Conservation (phyloP, 495 filamentous ascomycete species). For the Podospora pseudoanserina region DNA sequence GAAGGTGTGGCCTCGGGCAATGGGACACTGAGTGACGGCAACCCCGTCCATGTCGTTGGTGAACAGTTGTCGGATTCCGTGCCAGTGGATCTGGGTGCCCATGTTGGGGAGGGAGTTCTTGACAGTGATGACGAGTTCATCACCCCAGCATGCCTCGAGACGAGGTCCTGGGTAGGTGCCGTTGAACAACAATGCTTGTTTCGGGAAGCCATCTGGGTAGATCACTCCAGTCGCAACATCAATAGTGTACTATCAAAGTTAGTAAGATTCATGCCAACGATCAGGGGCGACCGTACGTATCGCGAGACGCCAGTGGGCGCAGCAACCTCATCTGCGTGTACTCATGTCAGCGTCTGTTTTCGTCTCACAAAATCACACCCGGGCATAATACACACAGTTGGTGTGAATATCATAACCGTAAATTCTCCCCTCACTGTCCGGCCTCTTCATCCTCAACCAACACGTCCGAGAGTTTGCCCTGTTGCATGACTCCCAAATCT, state of each 20-base stretch:
- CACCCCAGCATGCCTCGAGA: slow-evolving; percentile 51
- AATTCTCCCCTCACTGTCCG: neutral
- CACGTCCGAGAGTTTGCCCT: neutral
- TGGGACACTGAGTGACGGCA: slow-evolving; percentile 48
- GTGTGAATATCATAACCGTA: slow-evolving; percentile 10
- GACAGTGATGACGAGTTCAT: slow-evolving; percentile 54
- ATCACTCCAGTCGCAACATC: slow-evolving; percentile 33
- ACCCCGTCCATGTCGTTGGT: slow-evolving; percentile 38
- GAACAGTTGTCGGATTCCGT: slow-evolving; percentile 44
- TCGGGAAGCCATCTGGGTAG: slow-evolving; percentile 45
- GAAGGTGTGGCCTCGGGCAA: slow-evolving; percentile 39
- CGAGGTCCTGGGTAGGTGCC: slow-evolving; percentile 27
- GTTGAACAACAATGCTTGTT: slow-evolving; percentile 44
- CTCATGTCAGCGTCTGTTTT: neutral
- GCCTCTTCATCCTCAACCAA: slow-evolving; percentile 9
- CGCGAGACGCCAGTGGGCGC: slow-evolving; percentile 9
- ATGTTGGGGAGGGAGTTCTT: slow-evolving; percentile 48
- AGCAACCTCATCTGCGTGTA: slow-evolving; percentile 3
- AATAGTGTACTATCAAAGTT: slow-evolving; percentile 29
- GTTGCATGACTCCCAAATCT: slow-evolving; percentile 16
- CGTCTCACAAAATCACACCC: too few species aligned
- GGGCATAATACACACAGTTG: slow-evolving; percentile 6
- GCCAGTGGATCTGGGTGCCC: slow-evolving; percentile 51
- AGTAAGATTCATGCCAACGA: slow-evolving; percentile 30
- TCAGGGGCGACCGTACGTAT: slow-evolving; percentile 3